phyloP scores from a whole-genome alignment of 805 yeast species.

The Komagataella pastoris region DNA sequence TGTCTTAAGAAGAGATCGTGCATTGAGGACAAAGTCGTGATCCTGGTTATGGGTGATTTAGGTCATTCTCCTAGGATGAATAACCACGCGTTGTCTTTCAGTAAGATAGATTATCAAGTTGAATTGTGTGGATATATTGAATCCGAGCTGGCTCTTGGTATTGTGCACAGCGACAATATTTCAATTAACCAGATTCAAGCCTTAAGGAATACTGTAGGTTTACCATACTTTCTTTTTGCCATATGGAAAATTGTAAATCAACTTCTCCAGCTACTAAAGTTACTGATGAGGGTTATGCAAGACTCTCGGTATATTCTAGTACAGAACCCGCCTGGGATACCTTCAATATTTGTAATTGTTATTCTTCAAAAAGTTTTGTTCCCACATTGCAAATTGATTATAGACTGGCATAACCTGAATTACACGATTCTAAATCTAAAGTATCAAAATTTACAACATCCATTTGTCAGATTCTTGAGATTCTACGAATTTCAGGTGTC shows the following conservation, averaged over 20 bases:
- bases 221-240: slow-evolving; percentile 50
- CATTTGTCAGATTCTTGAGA: slow-evolving; percentile 46
- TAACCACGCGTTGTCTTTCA: slow-evolving; percentile 75
- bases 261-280: slow-evolving; percentile 25
- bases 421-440: slow-evolving; percentile 67
- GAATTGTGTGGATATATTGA: slow-evolving; percentile 77
- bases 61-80: slow-evolving; percentile 94
- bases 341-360: slow-evolving; percentile 55
- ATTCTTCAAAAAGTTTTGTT: slow-evolving; percentile 31
- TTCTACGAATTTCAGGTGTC: slow-evolving; percentile 55
- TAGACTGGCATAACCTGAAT: slow-evolving; percentile 97
- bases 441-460: slow-evolving; percentile 38
- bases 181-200: slow-evolving; percentile 34
- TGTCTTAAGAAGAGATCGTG: slow-evolving; percentile 5
- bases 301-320: slow-evolving; percentile 60
- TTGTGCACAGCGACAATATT: slow-evolving; percentile 35
- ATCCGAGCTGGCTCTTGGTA: slow-evolving; percentile 33
- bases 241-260: slow-evolving; percentile 47
- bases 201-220: slow-evolving; percentile 19
- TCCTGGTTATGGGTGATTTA: slow-evolving; percentile 82
- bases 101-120: slow-evolving; percentile 58
- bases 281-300: slow-evolving; percentile 43
- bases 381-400: slow-evolving; percentile 44
- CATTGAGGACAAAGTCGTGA: slow-evolving; percentile 36
- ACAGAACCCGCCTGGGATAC: slow-evolving; percentile 91